Evolutionary conservation across 225 moss, liverwort and hornwort genomes (phyloP), one percentile per base, ranked within the genome.

Genomic region (Bryum argenteum): DNA sequence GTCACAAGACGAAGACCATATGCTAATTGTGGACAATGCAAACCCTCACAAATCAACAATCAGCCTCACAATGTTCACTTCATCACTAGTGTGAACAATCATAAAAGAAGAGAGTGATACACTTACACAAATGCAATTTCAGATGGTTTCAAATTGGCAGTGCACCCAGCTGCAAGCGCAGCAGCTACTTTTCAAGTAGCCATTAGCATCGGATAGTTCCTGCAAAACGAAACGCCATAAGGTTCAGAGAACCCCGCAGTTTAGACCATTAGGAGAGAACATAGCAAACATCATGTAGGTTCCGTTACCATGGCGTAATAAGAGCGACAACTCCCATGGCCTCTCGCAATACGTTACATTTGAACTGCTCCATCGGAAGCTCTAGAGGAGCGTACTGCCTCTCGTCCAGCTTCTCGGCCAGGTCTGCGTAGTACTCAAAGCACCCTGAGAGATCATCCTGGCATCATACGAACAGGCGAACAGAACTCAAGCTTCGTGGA

Each of bases 141-240:
- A 61, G 98, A 98, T 22, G 98, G 98, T 71, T 98, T 98, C 80
- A 98, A 76, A 71, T 94, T 58, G 4, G 88, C 85, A 67, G 94
- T 89, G 78, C 98, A 98, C 40, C 98, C 98, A 76, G 98, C 98
- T 75, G 98, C 98, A 75, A 98, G 92, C 54, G 98, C 91, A 63
- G 98, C 77, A 80, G 98, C 98, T 20, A 98, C 98, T 72, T 98
- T 98, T 94, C 98, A 98, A 69, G 98, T 92, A 40, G 92, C 98
- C 98, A 98, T 98, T 70, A 98, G 72, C 51, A 98, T 75, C 20
- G 98, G 98, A 54, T 98, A 98, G 70, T 98, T 98, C 96, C 96
- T 96, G 87, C 60, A 66, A 38, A 51, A 39, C n/a, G 54, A 21
- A n/a, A 13, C 21, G 33, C 33, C 2, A 28, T 57, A 33, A 1